Conservation (phyloP, 352 stramenopile species). For the Phytophthora cactorum region DNA sequence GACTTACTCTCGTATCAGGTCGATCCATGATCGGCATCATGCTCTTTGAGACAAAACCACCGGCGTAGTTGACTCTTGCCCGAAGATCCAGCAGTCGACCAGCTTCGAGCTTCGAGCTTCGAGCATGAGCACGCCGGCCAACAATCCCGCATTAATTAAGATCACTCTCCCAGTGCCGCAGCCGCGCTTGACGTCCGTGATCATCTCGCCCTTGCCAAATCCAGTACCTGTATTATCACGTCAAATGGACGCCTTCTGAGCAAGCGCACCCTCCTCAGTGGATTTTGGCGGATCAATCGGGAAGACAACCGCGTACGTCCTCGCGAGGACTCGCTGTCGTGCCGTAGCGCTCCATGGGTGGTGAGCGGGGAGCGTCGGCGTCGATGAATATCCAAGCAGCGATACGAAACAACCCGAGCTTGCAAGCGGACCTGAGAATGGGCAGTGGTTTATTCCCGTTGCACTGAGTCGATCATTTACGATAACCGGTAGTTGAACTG, state of each 20-base stretch:
- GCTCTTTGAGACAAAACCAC: slow-evolving; percentile 1
- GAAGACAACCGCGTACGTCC: neutral
- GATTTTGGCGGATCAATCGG: neutral
- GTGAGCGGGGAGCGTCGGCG: neutral
- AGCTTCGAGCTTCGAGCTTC: neutral
- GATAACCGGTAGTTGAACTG: neutral
- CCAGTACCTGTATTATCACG: too few relatives aligned
- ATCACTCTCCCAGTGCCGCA: slow-evolving; percentile 3
- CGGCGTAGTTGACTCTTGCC: neutral
- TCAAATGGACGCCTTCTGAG: neutral
- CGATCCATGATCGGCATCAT: neutral
- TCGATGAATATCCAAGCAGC: neutral
- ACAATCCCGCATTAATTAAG: slow-evolving; percentile 1
- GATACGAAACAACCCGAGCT: too few relatives aligned
- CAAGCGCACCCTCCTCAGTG: neutral
- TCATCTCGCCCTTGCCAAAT: neutral
- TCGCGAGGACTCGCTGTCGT: neutral
- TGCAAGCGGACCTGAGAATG: neutral
- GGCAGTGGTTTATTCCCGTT: neutral
- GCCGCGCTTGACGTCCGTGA: slow-evolving; percentile 9
- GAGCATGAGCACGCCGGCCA: slow-evolving; percentile 1
- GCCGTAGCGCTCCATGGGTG: neutral
- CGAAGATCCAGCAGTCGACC: slow-evolving; percentile 6
- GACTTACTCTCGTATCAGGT: neutral
- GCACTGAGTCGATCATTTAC: too few relatives aligned